Evolutionary conservation across 2,329 filamentous ascomycete species (phyloP).

Genomic region (Cordyceps cicadae): DNA sequence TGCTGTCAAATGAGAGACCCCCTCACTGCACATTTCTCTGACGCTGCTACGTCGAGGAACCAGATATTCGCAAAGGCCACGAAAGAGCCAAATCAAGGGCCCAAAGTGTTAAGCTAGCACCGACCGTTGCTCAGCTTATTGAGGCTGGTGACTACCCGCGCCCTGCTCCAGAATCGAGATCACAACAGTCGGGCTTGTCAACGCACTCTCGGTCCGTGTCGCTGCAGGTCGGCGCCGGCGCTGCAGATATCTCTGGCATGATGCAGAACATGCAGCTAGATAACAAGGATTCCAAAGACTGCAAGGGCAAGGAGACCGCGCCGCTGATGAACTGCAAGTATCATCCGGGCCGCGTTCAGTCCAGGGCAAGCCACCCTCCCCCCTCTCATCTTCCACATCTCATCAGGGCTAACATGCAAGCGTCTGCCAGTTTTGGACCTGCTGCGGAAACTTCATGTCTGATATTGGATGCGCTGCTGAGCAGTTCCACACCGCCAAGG

Average conservation of each 20-base stretch:
- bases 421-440: constrained; percentile 20
- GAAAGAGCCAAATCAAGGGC: constrained; percentile 10
- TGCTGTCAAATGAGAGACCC: background rate
- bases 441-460: constrained; percentile 19
- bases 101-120: background rate
- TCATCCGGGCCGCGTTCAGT: constrained; percentile 22
- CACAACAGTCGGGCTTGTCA: background rate
- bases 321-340: constrained; percentile 19
- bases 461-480: constrained; percentile 20
- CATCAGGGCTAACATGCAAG: background rate
- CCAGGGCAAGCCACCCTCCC: constrained; percentile 17
- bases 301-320: background rate
- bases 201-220: constrained; percentile 1
- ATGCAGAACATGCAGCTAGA: constrained; percentile 1
- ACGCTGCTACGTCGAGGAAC: background rate
- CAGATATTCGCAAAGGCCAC: constrained; percentile 5
- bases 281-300: background rate
- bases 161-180: background rate
- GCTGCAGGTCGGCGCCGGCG: background rate
- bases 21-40: background rate
- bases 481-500: constrained; percentile 19
- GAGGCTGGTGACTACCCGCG: background rate
- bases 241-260: background rate
- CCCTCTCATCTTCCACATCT: background rate
- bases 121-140: background rate